phyloP scores from a whole-genome alignment of 1,284 basidiomycete species.

The Leccinum griseonigrum region DNA sequence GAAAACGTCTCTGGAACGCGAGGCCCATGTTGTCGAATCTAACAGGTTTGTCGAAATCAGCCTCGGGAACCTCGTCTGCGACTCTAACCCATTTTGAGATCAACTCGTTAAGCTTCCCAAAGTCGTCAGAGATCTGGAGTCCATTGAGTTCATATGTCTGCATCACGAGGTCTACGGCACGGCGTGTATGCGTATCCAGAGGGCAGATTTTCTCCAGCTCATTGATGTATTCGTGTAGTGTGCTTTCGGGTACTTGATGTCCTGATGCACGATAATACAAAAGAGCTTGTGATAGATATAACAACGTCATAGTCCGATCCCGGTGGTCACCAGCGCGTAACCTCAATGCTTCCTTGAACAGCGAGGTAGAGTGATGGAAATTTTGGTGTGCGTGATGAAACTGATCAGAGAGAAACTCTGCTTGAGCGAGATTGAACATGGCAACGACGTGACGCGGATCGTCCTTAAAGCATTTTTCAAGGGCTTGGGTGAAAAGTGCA shows the following conservation, averaged over 20 bases:
- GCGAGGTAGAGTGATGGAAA: neutral
- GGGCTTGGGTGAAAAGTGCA: constrained; percentile 4
- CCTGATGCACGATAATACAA: neutral
- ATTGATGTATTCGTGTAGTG: neutral
- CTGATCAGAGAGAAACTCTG: constrained; percentile 1
- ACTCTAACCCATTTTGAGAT: neutral
- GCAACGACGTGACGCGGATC: neutral
- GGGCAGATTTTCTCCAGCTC: neutral
- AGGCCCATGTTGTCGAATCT: constrained; percentile 8
- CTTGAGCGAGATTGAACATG: constrained; percentile 15
- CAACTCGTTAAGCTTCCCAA: neutral
- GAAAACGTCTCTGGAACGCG: constrained; percentile 6
- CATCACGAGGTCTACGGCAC: constrained; percentile 1
- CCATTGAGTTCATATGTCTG: constrained; percentile 1
- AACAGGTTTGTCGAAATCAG: neutral
- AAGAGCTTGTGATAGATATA: constrained; percentile 10
- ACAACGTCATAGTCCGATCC: constrained; percentile 10
- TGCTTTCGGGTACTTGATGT: neutral
- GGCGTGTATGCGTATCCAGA: neutral
- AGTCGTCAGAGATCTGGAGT: neutral
- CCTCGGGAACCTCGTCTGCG: neutral
- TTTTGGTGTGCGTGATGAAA: neutral
- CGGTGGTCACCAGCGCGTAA: constrained; percentile 1
- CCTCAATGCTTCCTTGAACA: constrained; percentile 5
- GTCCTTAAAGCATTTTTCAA: constrained; percentile 2